Evolutionary conservation across 441 rosid species (phyloP), one percentile per base, ranked within the genome.

Genomic region (Mallotus repandus): DNA sequence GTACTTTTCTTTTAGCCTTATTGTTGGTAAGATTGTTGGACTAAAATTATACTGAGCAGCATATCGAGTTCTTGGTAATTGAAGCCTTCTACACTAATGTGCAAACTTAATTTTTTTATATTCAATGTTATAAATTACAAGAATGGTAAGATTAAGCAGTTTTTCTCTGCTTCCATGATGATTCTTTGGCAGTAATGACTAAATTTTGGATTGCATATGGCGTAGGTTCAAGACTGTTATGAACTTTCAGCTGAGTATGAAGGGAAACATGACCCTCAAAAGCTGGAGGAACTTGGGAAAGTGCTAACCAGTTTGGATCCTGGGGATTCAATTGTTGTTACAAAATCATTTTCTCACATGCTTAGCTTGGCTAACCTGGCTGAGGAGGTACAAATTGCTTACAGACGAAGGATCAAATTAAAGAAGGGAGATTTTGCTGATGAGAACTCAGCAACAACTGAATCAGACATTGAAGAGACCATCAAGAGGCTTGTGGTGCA

Each of bases 211-310:
- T 78, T 43, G 0, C 9, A 49, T 74, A 61, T 63, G 57, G 46
- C 72, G 46, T 71, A 94, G 98, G 98, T 94, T 65, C 99, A 94
- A 91, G 97, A 91, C 50, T 91, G 96, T 74, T 92, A 92, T 74
- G 99, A 92, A 82, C 91, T 86, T 78, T 90, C 98, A 7, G 95
- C 97, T 25, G 97, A 91, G 84, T 96, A 93, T 49, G 99, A 96
- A 82, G 94, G 97, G 72, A 91, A 83, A 75, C 88, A 77, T 58
- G 86, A 90, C 12, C 95, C 97, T 0, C 64, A 84, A 76, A 96
- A 96, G 29, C 29, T 25, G 29, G 29, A 25, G 29, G 29, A 25
- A 25, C 29, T 25, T 25, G 29, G 29, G 29, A 25, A 25, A 25
- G 29, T 25, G 29, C 29, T 25, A 25, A 25, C 29, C 2, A 25